Evolutionary conservation across 1,284 basidiomycete genomes (phyloP).

Genomic region (Anthracocystis panici-leucophaei): DNA sequence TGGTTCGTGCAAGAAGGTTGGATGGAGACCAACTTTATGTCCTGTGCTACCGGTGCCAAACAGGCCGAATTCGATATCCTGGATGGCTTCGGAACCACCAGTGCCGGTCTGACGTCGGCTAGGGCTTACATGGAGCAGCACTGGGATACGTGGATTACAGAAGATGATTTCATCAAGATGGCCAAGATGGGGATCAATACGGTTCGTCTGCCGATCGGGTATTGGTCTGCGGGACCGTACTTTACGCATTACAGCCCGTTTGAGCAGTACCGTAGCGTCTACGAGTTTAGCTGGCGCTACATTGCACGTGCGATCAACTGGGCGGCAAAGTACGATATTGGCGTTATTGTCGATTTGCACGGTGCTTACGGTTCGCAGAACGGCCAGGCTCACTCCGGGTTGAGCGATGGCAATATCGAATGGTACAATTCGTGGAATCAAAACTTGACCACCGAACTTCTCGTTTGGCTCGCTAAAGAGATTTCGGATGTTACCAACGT

Average conservation of each 20-base stretch:
- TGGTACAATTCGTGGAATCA: conserved; percentile 74
- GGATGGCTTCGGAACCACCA: conserved; percentile 74
- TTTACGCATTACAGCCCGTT: conserved; percentile 75
- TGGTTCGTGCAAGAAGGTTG: conserved; percentile 80
- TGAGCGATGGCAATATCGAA: conserved; percentile 76
- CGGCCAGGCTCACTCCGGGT: conserved; percentile 79
- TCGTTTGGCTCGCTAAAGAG: conserved; percentile 75
- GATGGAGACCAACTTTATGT: conserved; percentile 81
- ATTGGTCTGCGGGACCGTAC: conserved; percentile 70
- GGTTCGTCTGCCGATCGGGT: conserved; percentile 68
- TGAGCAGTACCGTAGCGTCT: conserved; percentile 75
- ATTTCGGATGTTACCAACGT: conserved; percentile 78
- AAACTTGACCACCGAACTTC: conserved; percentile 75
- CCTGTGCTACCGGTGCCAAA: conserved; percentile 75
- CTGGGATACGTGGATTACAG: conserved; percentile 83
- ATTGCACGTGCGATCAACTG: conserved; percentile 77
- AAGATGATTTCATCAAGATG: conserved; percentile 71
- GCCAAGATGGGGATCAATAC: conserved; percentile 69
- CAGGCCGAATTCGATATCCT: conserved; percentile 73
- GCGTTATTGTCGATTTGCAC: conserved; percentile 82
- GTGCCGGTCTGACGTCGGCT: conserved; percentile 72
- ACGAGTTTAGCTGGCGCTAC: conserved; percentile 76
- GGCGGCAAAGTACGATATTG: conserved; percentile 77
- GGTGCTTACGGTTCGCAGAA: conserved; percentile 78
- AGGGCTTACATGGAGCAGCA: conserved; percentile 75